A percentile compares a stretch with the other conserved stretches of the same genome.
These are phyloP conservation scores for Entophlyctis helioformis DNA, from an alignment of 192 early-diverging fungal genomes.

Conservation along the genomic window DNA sequence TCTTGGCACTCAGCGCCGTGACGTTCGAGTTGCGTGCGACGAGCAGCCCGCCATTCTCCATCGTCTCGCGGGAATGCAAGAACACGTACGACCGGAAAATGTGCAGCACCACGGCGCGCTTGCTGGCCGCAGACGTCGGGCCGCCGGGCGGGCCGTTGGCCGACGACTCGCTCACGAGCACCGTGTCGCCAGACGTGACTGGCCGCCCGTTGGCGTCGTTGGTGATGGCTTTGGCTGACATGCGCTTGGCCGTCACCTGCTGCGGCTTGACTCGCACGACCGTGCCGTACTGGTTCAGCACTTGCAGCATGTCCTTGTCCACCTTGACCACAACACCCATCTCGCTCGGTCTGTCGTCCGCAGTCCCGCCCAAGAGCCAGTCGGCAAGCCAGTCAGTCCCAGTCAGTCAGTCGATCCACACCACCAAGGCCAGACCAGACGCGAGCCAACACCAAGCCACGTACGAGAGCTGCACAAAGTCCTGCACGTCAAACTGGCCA, in stretches of 20 bases:
- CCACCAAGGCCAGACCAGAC: background rate
- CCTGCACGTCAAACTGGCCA: constrained; percentile 74
- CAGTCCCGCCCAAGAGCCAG: too few relatives aligned
- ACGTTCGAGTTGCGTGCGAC: constrained; percentile 56
- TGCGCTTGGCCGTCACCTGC: constrained; percentile 62
- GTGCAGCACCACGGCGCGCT: constrained; percentile 63
- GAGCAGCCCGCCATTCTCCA: constrained; percentile 67
- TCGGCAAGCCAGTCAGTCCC: too few relatives aligned
- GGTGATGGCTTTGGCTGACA: constrained; percentile 27
- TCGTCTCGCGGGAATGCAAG: constrained; percentile 57
- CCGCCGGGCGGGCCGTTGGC: too few relatives aligned
- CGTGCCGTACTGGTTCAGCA: constrained; percentile 66
- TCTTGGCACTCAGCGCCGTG: constrained; percentile 1
- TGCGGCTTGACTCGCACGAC: constrained; percentile 49
- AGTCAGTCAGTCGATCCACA: too few relatives aligned
- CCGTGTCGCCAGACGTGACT: constrained; percentile 54
- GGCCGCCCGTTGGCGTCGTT: constrained; percentile 39
- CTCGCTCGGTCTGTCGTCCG: constrained; percentile 18
- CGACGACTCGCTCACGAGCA: constrained; percentile 56
- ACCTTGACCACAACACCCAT: constrained; percentile 75
- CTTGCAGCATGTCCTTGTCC: constrained; percentile 57
- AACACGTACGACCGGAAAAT: constrained; percentile 74
- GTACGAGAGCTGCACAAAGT: constrained; percentile 72
- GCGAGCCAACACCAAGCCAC: constrained; percentile 2
- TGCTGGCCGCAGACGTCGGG: constrained; percentile 17